These are phyloP conservation scores for Colletotrichum godetiae DNA, from an alignment of 2,329 filamentous ascomycete genomes.

Conservation along the genomic window DNA sequence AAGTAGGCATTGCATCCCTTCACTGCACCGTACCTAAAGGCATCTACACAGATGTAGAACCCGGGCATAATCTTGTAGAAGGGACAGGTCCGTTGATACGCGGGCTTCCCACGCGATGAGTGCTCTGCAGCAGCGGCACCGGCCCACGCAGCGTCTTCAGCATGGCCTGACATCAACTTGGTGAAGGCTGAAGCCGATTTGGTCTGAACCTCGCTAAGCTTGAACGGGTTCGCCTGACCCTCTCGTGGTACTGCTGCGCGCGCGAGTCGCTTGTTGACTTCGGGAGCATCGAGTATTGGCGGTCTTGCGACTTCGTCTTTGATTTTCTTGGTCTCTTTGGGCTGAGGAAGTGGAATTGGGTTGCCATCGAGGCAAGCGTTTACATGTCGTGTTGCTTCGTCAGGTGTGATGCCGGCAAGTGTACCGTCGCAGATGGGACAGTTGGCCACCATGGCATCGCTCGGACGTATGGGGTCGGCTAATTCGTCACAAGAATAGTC, in stretches of 20 bases:
- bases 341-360: conserved; percentile 66
- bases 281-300: conserved; percentile 48
- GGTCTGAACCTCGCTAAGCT: conserved; percentile 54
- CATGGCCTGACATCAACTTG: conserved; percentile 91
- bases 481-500: conserved; percentile 48
- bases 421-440: conserved; percentile 84
- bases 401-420: conserved; percentile 68
- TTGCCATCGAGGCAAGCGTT: conserved; percentile 93
- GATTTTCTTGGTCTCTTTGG: conserved; percentile 32
- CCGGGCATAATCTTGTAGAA: conserved; percentile 99
- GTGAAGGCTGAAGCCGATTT: conserved; percentile 80
- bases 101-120: conserved; percentile 83
- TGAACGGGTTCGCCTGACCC: conserved; percentile 84
- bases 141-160: conserved; percentile 91
- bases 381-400: conserved; percentile 85
- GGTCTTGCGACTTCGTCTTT: conserved; percentile 12
- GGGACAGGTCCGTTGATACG: conserved; percentile 90
- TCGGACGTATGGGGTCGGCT: conserved; percentile 43
- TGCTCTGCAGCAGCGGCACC: conserved; percentile 84
- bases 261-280: conserved; percentile 69
- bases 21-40: conserved; percentile 94
- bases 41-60: conserved; percentile 93
- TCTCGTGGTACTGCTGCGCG: conserved; percentile 78
- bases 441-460: conserved; percentile 48
- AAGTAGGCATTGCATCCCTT: conserved; percentile 95